These are phyloP conservation scores for Aureobasidium uvarum DNA, from an alignment of 2,329 filamentous ascomycete species.

Conservation along the genomic window DNA sequence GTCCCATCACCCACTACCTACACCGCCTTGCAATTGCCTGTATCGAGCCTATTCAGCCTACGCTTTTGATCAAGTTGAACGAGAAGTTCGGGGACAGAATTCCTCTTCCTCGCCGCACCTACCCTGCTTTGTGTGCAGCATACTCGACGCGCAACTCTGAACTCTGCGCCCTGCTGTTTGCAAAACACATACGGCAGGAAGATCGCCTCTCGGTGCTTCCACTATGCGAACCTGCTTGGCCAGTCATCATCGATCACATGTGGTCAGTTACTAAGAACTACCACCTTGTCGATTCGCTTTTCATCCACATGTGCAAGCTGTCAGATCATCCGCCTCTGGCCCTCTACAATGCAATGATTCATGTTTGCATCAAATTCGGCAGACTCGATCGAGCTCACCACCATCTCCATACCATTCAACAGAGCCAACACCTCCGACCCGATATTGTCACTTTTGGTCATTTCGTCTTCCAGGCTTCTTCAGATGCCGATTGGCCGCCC, in stretches of 20 bases:
- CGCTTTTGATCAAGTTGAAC: not conserved
- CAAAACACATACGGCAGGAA: not conserved
- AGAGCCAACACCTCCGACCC: not conserved
- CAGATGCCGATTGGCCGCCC: constrained; percentile 28
- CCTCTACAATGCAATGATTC: constrained; percentile 24
- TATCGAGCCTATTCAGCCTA: not conserved
- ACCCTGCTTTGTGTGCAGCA: constrained; percentile 14
- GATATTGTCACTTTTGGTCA: constrained; percentile 23
- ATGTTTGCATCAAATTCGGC: constrained; percentile 1
- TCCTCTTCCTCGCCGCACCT: not conserved
- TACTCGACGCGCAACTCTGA: not conserved
- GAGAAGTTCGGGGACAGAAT: not conserved
- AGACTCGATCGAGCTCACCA: not conserved
- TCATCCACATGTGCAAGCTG: not conserved
- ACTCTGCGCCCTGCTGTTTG: constrained; percentile 10
- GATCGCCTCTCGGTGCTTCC: not conserved
- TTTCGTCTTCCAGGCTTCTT: constrained; percentile 26
- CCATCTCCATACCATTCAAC: constrained; percentile 13
- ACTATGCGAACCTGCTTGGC: constrained; percentile 13
- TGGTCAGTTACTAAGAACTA: constrained; percentile 9
- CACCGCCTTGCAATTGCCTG: not conserved
- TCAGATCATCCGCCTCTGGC: not conserved
- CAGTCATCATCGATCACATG: constrained; percentile 6
- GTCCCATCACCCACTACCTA: not conserved
- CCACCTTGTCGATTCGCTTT: not conserved